These are phyloP conservation scores for Mortierella sp. DNA, from an alignment of 371 early-diverging fungal species.

Conservation along the genomic window DNA sequence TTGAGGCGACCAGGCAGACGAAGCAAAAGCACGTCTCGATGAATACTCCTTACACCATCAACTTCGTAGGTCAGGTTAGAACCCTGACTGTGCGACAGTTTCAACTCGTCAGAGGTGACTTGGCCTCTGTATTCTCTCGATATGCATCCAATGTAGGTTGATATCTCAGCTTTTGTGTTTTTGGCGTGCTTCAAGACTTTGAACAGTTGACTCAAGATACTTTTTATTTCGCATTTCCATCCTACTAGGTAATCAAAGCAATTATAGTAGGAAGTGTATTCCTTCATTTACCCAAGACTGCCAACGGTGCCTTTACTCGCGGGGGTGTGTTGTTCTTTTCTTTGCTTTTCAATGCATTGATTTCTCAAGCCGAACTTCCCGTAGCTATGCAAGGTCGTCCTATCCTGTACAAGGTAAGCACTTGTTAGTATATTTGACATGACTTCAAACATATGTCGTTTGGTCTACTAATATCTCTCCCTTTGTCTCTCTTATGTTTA, in stretches of 20 bases:
- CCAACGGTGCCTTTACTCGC: slow-evolving; percentile 75
- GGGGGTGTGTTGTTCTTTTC: slow-evolving; percentile 75
- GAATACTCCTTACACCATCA: slow-evolving; percentile 70
- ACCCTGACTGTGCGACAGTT: slow-evolving; percentile 73
- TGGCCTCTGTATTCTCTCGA: slow-evolving; percentile 65
- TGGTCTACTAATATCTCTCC: neutral
- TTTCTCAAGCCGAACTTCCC: slow-evolving; percentile 66
- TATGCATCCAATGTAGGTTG: slow-evolving; percentile 61
- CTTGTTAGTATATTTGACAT: neutral
- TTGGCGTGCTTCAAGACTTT: neutral
- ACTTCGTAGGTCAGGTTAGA: slow-evolving; percentile 71
- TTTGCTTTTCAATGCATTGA: slow-evolving; percentile 66
- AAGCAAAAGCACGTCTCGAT: slow-evolving; percentile 69
- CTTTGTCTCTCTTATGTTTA: neutral
- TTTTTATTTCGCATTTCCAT: neutral
- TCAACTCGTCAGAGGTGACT: slow-evolving; percentile 66
- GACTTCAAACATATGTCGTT: neutral
- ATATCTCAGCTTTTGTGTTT: neutral
- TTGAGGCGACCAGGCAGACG: slow-evolving; percentile 63
- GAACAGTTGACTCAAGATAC: neutral
- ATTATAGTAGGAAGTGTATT: slow-evolving; percentile 80
- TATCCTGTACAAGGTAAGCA: slow-evolving; percentile 62
- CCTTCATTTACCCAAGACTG: slow-evolving; percentile 63
- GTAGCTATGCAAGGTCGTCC: slow-evolving; percentile 66
- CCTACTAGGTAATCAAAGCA: slow-evolving; percentile 63